Conservation (phyloP, 2,329 filamentous ascomycete genomes). For the Chaetomium globosum region DNA sequence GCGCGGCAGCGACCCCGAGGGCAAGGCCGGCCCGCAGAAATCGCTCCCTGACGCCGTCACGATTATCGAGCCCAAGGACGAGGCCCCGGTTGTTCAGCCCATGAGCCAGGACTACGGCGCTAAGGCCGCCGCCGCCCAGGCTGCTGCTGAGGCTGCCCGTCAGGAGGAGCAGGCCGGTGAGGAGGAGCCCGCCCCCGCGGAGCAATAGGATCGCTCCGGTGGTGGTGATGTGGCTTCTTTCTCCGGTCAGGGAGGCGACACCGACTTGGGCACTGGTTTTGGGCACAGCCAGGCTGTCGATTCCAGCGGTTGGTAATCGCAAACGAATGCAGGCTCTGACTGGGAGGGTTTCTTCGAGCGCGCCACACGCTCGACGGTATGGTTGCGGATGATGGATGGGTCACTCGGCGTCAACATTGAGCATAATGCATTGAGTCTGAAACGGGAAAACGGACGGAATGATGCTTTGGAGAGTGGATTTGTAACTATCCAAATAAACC, state of each 20-base stretch:
- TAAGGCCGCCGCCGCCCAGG: conserved; percentile 72
- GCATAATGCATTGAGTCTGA: conserved; percentile 40
- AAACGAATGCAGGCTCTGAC: conserved; percentile 18
- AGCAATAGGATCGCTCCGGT: conserved; percentile 47
- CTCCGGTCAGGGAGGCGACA: conserved; percentile 11
- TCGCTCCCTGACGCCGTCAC: conserved; percentile 97
- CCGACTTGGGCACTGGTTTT: neutral
- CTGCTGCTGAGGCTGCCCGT: conserved; percentile 63
- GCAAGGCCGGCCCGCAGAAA: conserved; percentile 98
- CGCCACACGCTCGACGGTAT: conserved; percentile 32
- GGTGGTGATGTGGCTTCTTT: conserved; percentile 26
- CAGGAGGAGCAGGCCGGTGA: conserved; percentile 58
- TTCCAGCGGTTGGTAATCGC: conserved; percentile 24
- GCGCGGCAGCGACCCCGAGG: conserved; percentile 98
- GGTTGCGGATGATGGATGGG: conserved; percentile 38
- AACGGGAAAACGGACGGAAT: conserved; percentile 37
- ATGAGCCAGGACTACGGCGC: conserved; percentile 98
- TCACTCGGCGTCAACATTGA: conserved; percentile 40
- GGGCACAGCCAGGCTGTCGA: neutral
- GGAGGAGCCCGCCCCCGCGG: conserved; percentile 57
- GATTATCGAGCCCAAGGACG: conserved; percentile 99
- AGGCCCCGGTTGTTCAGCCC: conserved; percentile 91
- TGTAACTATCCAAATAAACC: conserved; percentile 33
- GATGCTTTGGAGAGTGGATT: conserved; percentile 33
- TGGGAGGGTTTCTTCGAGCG: conserved; percentile 32